Percentiles rank a stretch among this genome's conserved stretches.
Conservation (phyloP, 1,284 basidiomycete species). For the Fomitopsis betulina region DNA sequence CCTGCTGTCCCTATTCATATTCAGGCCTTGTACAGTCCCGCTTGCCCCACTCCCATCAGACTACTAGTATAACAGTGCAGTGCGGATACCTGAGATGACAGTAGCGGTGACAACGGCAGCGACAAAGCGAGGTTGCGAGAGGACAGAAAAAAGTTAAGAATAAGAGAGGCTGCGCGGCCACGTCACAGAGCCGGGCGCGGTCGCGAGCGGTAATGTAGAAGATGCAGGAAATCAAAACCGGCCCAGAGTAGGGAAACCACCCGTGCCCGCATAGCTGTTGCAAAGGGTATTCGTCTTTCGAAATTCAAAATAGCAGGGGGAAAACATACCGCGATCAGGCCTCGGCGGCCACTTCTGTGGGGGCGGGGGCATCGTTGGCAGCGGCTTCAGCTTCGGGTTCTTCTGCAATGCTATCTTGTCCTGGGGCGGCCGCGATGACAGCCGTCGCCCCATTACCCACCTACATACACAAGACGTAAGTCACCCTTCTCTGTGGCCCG, state of each 20-base stretch:
- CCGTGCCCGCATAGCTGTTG: not conserved
- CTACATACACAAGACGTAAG: conserved; percentile 5
- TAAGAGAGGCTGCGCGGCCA: conserved; percentile 9
- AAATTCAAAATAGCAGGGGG: not conserved
- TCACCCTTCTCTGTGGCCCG: conserved; percentile 1
- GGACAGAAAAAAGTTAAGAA: conserved; percentile 5
- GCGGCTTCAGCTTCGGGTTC: conserved; percentile 31
- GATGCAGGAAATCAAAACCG: not conserved
- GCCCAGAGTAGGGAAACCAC: no score
- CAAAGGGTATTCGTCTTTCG: not conserved
- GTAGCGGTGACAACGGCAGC: conserved; percentile 15
- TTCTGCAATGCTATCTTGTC: conserved; percentile 29
- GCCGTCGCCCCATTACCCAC: conserved; percentile 22
- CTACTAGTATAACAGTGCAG: conserved; percentile 25
- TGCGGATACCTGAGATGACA: conserved; percentile 15
- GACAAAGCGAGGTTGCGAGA: conserved; percentile 5
- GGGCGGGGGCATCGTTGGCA: conserved; percentile 10
- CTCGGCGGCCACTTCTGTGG: conserved; percentile 10
- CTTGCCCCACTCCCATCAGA: conserved; percentile 11
- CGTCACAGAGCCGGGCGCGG: conserved; percentile 5
- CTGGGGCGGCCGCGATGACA: conserved; percentile 15
- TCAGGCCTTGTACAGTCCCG: not conserved
- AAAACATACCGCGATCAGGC: conserved; percentile 16
- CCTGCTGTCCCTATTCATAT: not conserved
- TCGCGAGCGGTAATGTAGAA: not conserved